Percentiles rank a stretch among this genome's conserved stretches.
These are phyloP conservation scores for Sphaerulina populicola DNA, from an alignment of 2,329 filamentous ascomycete species.

Conservation along the genomic window DNA sequence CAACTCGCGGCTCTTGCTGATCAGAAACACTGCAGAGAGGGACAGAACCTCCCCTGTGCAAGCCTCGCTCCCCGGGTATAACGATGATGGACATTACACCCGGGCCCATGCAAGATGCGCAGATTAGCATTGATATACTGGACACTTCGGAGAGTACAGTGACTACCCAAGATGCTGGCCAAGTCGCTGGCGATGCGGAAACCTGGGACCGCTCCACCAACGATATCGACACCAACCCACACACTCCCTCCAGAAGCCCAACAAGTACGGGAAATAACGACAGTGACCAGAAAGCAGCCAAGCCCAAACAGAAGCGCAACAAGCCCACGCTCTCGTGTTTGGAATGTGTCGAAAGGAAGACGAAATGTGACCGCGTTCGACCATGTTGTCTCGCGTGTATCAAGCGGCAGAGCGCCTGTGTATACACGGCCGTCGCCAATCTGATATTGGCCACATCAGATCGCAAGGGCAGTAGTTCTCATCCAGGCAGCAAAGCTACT, in stretches of 20 bases:
- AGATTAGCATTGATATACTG: constrained; percentile 4
- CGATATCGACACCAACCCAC: not conserved
- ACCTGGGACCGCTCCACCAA: constrained; percentile 55
- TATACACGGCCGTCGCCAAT: constrained; percentile 68
- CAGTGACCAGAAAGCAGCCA: constrained; percentile 6
- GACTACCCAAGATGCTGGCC: not conserved
- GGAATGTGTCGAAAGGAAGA: constrained; percentile 75
- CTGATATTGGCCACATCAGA: constrained; percentile 52
- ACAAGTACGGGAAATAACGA: not conserved
- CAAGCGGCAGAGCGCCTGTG: constrained; percentile 67
- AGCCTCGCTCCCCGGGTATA: constrained; percentile 3
- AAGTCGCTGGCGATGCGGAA: constrained; percentile 43
- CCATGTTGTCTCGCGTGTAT: constrained; percentile 54
- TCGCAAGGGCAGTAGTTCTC: constrained; percentile 19
- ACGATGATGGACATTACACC: not conserved
- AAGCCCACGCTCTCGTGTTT: constrained; percentile 73
- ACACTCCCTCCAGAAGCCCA: not conserved
- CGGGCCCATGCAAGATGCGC: constrained; percentile 1
- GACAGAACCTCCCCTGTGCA: not conserved
- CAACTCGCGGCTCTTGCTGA: not conserved
- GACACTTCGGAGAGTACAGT: not conserved
- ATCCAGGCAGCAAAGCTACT: constrained; percentile 22
- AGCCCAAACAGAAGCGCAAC: constrained; percentile 66
- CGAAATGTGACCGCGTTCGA: constrained; percentile 70
- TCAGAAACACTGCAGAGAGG: too few species aligned